phyloP scores from a whole-genome alignment of 371 early-diverging fungal genomes.

The Apophysomyces trapeziformis region DNA sequence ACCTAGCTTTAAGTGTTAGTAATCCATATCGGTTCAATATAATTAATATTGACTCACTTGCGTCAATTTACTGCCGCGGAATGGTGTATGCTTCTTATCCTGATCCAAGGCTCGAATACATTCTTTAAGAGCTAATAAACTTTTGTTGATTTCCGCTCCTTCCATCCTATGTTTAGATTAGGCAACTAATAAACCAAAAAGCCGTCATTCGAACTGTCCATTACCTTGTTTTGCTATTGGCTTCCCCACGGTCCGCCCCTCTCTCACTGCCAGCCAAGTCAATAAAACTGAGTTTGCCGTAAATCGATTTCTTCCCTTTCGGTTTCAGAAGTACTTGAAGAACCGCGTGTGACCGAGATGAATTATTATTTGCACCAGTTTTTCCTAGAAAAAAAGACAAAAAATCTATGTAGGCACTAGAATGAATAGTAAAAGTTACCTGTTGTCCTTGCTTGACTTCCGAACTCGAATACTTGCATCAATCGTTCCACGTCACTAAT shows the following conservation, averaged over 20 bases:
- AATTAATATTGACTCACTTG: constrained; percentile 58
- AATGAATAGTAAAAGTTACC: constrained; percentile 48
- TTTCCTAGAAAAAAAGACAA: constrained; percentile 50
- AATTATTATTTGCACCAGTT: constrained; percentile 94
- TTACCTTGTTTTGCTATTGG: constrained; percentile 85
- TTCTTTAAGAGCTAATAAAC: constrained; percentile 96
- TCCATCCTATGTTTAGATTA: constrained; percentile 72
- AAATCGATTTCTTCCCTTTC: constrained; percentile 56
- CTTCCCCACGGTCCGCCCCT: constrained; percentile 96
- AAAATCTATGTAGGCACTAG: background rate
- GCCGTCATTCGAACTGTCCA: constrained; percentile 11
- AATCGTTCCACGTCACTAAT: constrained; percentile 78
- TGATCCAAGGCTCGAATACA: constrained; percentile 97
- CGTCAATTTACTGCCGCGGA: constrained; percentile 97
- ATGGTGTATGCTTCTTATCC: constrained; percentile 93
- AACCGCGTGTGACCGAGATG: constrained; percentile 98
- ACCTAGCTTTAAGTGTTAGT: constrained; percentile 50
- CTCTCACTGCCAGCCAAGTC: constrained; percentile 99
- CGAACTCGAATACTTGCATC: constrained; percentile 91
- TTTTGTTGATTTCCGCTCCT: constrained; percentile 99
- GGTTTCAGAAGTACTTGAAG: constrained; percentile 88
- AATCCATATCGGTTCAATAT: background rate
- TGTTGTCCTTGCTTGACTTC: constrained; percentile 85
- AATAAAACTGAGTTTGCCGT: constrained; percentile 95
- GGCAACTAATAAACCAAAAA: background rate